Evolutionary conservation across 1,284 basidiomycete genomes (phyloP).

Genomic region (Neotropicomus parvogracilis): DNA sequence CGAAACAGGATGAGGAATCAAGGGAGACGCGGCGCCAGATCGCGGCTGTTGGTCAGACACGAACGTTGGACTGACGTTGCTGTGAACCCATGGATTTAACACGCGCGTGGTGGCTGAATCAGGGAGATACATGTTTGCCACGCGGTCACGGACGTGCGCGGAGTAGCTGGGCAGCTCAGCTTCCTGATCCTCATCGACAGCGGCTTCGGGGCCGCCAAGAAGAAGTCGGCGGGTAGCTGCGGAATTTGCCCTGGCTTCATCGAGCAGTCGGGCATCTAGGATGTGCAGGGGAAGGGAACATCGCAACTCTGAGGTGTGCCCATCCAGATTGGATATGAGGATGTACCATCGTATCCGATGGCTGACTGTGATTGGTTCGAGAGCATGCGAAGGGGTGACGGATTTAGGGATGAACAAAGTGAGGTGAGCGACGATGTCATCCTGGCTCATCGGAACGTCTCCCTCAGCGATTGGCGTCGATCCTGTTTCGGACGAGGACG

Average conservation of each 20-base stretch:
- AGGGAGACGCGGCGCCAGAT: conserved; percentile 32
- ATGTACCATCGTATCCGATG: conserved; percentile 78
- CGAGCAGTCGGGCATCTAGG: conserved; percentile 67
- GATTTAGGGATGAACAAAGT: conserved; percentile 46
- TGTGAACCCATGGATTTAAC: conserved; percentile 55
- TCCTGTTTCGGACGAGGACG: conserved; percentile 7
- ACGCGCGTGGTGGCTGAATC: conserved; percentile 64
- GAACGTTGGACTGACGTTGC: conserved; percentile 29
- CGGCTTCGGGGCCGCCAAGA: conserved; percentile 38
- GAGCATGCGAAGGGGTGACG: conserved; percentile 59
- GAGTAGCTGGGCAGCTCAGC: conserved; percentile 81
- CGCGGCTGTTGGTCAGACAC: conserved; percentile 29
- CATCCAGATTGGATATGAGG: conserved; percentile 80
- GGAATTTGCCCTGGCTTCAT: conserved; percentile 72
- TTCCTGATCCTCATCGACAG: conserved; percentile 52
- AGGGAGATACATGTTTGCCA: conserved; percentile 74
- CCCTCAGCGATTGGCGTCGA: conserved; percentile 10
- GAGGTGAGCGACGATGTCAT: conserved; percentile 49
- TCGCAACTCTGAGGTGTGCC: conserved; percentile 85
- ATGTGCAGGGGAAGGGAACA: conserved; percentile 87
- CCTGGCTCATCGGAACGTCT: conserved; percentile 29
- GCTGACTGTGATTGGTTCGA: conserved; percentile 69
- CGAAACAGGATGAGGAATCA: conserved; percentile 33
- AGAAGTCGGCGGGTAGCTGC: conserved; percentile 65
- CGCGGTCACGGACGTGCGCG: conserved; percentile 84